These are phyloP conservation scores for Crithidia sp. DNA, from an alignment of 208 protist genomes.

Conservation along the genomic window DNA sequence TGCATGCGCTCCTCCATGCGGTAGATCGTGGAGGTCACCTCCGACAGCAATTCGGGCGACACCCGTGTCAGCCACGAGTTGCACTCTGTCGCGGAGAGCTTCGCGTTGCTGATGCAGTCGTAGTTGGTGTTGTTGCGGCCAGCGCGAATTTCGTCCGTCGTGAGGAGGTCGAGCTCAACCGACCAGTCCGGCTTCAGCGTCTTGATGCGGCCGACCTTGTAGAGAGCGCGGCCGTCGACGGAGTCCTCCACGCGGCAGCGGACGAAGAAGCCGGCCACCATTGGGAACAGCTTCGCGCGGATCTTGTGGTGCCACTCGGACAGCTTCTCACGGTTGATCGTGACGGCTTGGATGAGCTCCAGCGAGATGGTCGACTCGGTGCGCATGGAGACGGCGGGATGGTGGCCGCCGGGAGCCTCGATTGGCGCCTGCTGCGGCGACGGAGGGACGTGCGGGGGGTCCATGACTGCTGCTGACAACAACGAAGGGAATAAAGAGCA, in stretches of 20 bases:
- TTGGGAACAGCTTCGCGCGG: slow-evolving; percentile 76
- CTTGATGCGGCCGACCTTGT: slow-evolving; percentile 92
- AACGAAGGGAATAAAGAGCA: neutral
- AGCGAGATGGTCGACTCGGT: slow-evolving; percentile 68
- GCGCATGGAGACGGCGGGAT: slow-evolving; percentile 56
- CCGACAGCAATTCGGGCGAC: slow-evolving; percentile 57
- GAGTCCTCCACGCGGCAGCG: slow-evolving; percentile 92
- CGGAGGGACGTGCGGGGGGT: slow-evolving; percentile 73
- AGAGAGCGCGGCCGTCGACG: slow-evolving; percentile 80
- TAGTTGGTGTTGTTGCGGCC: slow-evolving; percentile 91
- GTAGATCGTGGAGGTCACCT: slow-evolving; percentile 63
- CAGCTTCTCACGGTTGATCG: slow-evolving; percentile 90
- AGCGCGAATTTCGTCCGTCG: slow-evolving; percentile 76
- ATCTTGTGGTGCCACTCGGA: slow-evolving; percentile 93
- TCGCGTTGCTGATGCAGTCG: slow-evolving; percentile 93
- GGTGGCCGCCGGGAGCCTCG: slow-evolving; percentile 48
- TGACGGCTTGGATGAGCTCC: slow-evolving; percentile 80
- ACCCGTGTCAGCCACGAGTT: slow-evolving; percentile 75
- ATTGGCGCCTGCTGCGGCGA: slow-evolving; percentile 71
- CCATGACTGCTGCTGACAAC: slow-evolving; percentile 13
- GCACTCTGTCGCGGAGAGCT: slow-evolving; percentile 78
- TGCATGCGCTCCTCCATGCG: slow-evolving; percentile 85
- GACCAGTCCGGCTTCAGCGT: slow-evolving; percentile 91
- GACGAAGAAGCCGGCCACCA: slow-evolving; percentile 90
- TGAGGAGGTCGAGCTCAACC: slow-evolving; percentile 89